A percentile compares a stretch with the other conserved stretches of the same genome.
These are phyloP conservation scores for Rhododendron ferrugineum DNA, from an alignment of 148 eudicot species.

Conservation along the genomic window DNA sequence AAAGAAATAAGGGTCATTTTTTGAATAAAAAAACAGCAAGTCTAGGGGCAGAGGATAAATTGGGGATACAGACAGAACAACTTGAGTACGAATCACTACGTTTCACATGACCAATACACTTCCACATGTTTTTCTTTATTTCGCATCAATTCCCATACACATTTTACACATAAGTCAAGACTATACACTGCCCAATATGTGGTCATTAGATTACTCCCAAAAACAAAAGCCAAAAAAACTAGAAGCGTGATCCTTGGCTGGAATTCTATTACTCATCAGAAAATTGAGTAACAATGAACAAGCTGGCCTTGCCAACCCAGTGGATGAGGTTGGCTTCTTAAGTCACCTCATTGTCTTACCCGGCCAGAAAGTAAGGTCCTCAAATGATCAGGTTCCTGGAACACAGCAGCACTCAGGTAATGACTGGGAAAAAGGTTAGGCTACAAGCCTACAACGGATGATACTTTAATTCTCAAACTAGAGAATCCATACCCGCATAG, in stretches of 20 bases:
- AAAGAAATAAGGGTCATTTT: neutral
- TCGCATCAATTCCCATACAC: neutral
- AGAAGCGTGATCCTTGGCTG: neutral
- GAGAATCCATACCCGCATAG: neutral
- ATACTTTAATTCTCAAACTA: neutral
- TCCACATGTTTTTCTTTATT: neutral
- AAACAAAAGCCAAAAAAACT: neutral
- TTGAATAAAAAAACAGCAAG: neutral
- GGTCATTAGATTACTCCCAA: neutral
- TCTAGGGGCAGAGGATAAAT: neutral
- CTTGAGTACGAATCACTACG: neutral
- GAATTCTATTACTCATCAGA: neutral
- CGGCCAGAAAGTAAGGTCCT: neutral
- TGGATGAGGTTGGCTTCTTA: neutral
- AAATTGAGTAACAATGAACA: neutral
- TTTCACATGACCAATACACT: neutral
- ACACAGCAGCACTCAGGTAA: neutral
- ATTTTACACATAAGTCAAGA: neutral
- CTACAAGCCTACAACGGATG: neutral
- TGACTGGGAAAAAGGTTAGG: neutral
- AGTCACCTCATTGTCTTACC: neutral
- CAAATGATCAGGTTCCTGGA: neutral
- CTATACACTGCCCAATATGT: neutral
- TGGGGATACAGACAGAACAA: neutral
- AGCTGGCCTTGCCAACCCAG: neutral